These are phyloP conservation scores for Clarireedia sp. DNA, from an alignment of 2,329 filamentous ascomycete genomes.

Conservation along the genomic window DNA sequence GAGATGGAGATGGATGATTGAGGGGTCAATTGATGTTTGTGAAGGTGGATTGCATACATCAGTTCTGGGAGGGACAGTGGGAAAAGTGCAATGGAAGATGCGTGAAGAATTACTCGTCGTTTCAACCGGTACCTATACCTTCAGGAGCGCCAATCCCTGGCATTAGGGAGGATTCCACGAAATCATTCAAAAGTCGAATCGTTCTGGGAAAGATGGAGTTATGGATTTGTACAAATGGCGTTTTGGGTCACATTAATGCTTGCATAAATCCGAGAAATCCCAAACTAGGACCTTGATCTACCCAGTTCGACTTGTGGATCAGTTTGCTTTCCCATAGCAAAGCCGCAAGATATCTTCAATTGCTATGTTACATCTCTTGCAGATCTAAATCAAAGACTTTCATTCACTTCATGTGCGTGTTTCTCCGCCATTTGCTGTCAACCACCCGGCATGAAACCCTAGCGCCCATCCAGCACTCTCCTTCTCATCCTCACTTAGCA, in stretches of 20 bases:
- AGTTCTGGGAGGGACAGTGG: no score
- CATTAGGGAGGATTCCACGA: neutral
- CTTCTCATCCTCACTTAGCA: neutral
- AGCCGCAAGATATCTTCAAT: no score
- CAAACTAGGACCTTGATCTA: no score
- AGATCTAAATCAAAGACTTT: neutral
- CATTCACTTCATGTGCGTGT: neutral
- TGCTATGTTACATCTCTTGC: neutral
- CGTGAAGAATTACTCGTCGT: neutral
- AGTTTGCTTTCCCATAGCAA: no score
- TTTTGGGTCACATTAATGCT: conserved; percentile 9
- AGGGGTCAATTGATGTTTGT: neutral
- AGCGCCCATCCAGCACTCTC: neutral
- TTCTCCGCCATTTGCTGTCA: no score
- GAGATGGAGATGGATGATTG: conserved; percentile 39
- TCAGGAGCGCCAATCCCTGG: neutral
- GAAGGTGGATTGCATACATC: neutral
- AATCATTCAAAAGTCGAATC: conserved; percentile 1
- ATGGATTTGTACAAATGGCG: conserved; percentile 8
- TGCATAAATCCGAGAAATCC: neutral
- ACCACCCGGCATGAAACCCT: neutral
- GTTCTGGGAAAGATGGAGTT: conserved; percentile 6
- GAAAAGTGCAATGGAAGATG: no score
- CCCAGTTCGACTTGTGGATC: no score
- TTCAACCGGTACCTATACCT: neutral